A percentile compares a stretch with the other conserved stretches of the same genome.
These are phyloP conservation scores for Colletotrichum somersetense DNA, from an alignment of 2,329 filamentous ascomycete genomes.

Conservation along the genomic window DNA sequence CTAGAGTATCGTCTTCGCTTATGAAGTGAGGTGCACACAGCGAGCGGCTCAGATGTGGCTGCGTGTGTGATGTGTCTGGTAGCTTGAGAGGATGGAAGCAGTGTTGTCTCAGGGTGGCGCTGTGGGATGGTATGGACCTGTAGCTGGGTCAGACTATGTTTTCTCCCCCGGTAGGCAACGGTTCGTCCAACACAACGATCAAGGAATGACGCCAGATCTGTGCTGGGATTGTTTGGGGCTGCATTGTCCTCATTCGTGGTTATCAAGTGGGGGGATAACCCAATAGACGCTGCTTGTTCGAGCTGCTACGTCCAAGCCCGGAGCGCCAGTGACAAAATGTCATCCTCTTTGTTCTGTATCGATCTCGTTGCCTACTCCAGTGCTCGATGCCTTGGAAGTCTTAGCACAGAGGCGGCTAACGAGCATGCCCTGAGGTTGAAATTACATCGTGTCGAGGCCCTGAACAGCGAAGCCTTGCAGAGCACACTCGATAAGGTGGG, in stretches of 20 bases:
- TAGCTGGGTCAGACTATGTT: background rate
- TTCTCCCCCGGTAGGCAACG: background rate
- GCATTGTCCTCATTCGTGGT: background rate
- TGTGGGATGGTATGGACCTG: background rate
- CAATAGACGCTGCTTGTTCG: conserved; percentile 7
- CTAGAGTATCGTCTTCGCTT: conserved; percentile 23
- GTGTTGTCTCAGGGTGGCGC: background rate
- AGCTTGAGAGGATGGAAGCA: background rate
- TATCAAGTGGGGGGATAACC: conserved; percentile 23
- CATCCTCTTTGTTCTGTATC: conserved; percentile 12
- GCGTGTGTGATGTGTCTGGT: background rate
- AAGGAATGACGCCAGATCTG: background rate
- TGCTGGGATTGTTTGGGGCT: conserved; percentile 17
- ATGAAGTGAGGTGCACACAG: conserved; percentile 16
- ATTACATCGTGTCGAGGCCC: background rate
- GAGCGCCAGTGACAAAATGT: conserved; percentile 23
- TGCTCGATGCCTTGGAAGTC: background rate
- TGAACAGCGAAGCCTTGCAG: background rate
- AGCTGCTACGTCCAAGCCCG: conserved; percentile 2
- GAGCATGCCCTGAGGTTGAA: background rate
- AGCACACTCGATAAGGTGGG: background rate
- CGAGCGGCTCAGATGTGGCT: background rate
- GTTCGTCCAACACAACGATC: background rate
- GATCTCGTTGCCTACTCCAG: background rate
- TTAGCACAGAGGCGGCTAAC: background rate